phyloP scores from a whole-genome alignment of 441 rosid genomes.

The Brassica balearica region DNA sequence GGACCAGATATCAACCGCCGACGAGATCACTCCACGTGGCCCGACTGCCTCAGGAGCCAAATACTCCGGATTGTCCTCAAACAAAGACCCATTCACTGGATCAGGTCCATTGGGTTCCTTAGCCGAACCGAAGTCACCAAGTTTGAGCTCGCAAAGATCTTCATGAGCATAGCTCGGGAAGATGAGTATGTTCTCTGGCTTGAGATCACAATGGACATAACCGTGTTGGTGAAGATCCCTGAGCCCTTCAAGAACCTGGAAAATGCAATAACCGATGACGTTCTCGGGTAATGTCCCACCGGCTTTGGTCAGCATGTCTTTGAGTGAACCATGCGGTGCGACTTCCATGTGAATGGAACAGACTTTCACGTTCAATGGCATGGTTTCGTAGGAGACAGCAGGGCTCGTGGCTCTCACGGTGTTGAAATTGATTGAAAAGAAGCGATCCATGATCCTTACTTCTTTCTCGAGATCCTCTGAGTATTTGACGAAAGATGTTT shows the following conservation, averaged over 20 bases:
- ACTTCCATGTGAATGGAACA: constrained; percentile 34
- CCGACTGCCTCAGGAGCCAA: constrained; percentile 33
- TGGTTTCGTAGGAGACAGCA: not conserved
- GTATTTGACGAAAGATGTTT: constrained; percentile 28
- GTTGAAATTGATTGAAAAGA: constrained; percentile 1
- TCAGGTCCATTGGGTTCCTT: constrained; percentile 30
- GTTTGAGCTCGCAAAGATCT: constrained; percentile 33
- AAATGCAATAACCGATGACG: constrained; percentile 8
- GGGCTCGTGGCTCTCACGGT: constrained; percentile 27
- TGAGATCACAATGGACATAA: constrained; percentile 33
- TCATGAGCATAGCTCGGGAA: constrained; percentile 27
- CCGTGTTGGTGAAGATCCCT: constrained; percentile 20
- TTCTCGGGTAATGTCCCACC: constrained; percentile 12
- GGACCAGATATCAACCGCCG: constrained; percentile 35
- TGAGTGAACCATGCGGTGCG: constrained; percentile 33
- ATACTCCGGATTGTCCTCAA: not conserved
- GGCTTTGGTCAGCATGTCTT: constrained; percentile 17
- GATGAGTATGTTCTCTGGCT: constrained; percentile 27
- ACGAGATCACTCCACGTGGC: constrained; percentile 14
- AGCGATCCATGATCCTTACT: constrained; percentile 18
- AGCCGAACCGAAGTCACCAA: constrained; percentile 25
- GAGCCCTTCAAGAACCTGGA: constrained; percentile 18
- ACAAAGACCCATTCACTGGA: constrained; percentile 17
- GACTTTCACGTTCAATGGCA: constrained; percentile 21
- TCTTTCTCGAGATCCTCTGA: constrained; percentile 25